Base-by-base conservation (phyloP, 192 early-diverging fungal genomes). In the Coemansia sp. region DNA sequence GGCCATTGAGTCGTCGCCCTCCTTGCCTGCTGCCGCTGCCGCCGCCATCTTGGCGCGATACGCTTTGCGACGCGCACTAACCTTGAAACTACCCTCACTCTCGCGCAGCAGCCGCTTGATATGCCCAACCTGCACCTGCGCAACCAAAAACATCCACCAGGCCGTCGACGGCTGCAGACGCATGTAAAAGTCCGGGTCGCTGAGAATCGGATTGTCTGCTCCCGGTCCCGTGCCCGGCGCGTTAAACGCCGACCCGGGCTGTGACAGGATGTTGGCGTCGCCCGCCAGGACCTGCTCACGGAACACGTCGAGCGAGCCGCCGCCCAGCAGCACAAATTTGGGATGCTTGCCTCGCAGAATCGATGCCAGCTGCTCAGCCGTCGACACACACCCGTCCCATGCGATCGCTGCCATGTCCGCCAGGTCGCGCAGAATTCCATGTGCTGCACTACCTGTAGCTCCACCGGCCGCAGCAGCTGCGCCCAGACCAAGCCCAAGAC, bases 71-170 rank as follows among this genome's bases (percentile, higher is more conserved):
- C 56, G 59, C 9, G 62, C 64, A 18, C 63, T 66, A 57, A 76
- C 66, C 55, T 71, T 71, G 54, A 78, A 78, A 33, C 54, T 60
- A 15, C 75, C 69, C 42, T 78, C 75, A 51, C 75, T 78, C 42
- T 78, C 75, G 45, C 65, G 63, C 13, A 78, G 56, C 62, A 78
- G 24, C 4, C 75, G 68, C 69, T 78, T 78, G 65, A 78, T 78
- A 19, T 78, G 75, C 17, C 75, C 75, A 33, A 78, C 75, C 42
- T 78, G 75, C 45, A 78, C 75, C 55, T 78, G 75, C 9, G 75
- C 75, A 3, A 78, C 75, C 8, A 78, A 46, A 43, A 71, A 78
- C 68, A 78, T 78, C 75, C 75, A 78, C 75, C 75, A 78, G 2
- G 75, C 75, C 0, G 75, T 78, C 18, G 75, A 78, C 15, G 75